Conservation (phyloP, 306 rosid genomes). For the Quercus dentata region DNA sequence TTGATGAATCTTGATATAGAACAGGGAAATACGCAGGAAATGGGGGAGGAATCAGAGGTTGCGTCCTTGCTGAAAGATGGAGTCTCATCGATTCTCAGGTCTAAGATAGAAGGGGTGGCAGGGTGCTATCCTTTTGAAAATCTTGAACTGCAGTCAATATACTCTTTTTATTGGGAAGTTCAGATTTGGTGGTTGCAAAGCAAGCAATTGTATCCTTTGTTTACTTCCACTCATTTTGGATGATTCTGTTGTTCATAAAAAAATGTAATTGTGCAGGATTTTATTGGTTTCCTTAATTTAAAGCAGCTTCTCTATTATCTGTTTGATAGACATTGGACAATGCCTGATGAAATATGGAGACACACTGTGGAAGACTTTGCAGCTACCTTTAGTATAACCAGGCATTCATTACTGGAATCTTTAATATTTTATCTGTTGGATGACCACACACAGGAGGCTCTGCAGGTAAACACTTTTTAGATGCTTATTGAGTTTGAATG, state of each 20-base stretch:
- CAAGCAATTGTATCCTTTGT: conserved; percentile 96
- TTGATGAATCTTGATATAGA: conserved; percentile 72
- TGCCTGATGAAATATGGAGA: conserved; percentile 86
- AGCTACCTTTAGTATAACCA: conserved; percentile 65
- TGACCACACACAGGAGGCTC: conserved; percentile 77
- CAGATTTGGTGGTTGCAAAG: conserved; percentile 81
- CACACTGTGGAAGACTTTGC: conserved; percentile 77
- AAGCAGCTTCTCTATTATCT: conserved; percentile 81
- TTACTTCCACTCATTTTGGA: background rate
- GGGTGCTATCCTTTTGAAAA: conserved; percentile 82
- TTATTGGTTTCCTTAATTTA: conserved; percentile 49
- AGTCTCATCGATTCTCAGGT: conserved; percentile 38
- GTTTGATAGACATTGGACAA: conserved; percentile 90
- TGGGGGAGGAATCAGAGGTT: conserved; percentile 56
- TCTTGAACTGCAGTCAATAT: conserved; percentile 77
- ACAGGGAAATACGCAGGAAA: conserved; percentile 34
- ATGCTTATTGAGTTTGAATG: conserved; percentile 16
- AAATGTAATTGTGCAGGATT: conserved; percentile 10
- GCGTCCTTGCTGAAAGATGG: conserved; percentile 60
- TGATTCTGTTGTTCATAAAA: conserved; percentile 7
- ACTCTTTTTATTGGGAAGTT: conserved; percentile 81
- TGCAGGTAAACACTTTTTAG: conserved; percentile 57
- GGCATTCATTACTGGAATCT: conserved; percentile 80
- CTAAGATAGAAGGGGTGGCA: conserved; percentile 52
- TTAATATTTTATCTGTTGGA: conserved; percentile 81